Evolutionary conservation across 2,329 filamentous ascomycete species (phyloP).

Genomic region (Aspergillus aculeatinus): DNA sequence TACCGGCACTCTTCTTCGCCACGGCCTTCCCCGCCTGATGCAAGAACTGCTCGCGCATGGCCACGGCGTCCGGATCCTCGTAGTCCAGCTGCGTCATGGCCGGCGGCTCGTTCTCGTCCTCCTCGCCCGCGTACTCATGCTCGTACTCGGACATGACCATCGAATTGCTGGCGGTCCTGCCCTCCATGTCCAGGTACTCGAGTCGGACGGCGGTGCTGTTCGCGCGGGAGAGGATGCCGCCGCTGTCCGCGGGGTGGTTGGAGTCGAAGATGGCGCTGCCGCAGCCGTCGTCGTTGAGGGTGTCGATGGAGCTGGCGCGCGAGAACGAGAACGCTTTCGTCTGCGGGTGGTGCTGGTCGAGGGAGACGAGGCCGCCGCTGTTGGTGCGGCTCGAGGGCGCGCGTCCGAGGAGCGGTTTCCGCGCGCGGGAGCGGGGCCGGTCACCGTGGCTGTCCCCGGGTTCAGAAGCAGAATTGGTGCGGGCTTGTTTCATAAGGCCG

Average conservation of each 20-base stretch:
- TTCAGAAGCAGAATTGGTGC: conserved; percentile 28
- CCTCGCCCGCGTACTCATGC: conserved; percentile 17
- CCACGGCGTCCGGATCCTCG: conserved; percentile 52
- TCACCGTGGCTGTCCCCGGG: conserved; percentile 19
- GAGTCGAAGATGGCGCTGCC: conserved; percentile 36
- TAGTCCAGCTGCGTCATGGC: conserved; percentile 50
- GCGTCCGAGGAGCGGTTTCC: conserved; percentile 44
- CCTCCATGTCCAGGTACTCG: conserved; percentile 29
- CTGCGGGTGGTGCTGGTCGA: background rate
- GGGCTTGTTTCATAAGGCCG: conserved; percentile 43
- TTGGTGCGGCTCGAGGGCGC: conserved; percentile 36
- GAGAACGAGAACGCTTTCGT: conserved; percentile 27
- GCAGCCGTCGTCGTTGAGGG: conserved; percentile 46
- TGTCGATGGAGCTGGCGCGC: conserved; percentile 52
- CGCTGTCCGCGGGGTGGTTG: conserved; percentile 16
- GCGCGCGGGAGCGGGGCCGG: conserved; percentile 22
- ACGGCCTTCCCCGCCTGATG: conserved; percentile 46
- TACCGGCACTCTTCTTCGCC: conserved; percentile 25
- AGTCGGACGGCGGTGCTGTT: conserved; percentile 27
- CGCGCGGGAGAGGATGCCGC: conserved; percentile 31
- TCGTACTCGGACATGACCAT: background rate
- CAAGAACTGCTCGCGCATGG: conserved; percentile 57
- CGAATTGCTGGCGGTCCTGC: conserved; percentile 5
- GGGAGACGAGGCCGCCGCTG: background rate
- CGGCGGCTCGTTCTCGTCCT: conserved; percentile 37